Base-by-base conservation (phyloP, 352 stramenopile species). In the Pythium phragmiticola region DNA sequence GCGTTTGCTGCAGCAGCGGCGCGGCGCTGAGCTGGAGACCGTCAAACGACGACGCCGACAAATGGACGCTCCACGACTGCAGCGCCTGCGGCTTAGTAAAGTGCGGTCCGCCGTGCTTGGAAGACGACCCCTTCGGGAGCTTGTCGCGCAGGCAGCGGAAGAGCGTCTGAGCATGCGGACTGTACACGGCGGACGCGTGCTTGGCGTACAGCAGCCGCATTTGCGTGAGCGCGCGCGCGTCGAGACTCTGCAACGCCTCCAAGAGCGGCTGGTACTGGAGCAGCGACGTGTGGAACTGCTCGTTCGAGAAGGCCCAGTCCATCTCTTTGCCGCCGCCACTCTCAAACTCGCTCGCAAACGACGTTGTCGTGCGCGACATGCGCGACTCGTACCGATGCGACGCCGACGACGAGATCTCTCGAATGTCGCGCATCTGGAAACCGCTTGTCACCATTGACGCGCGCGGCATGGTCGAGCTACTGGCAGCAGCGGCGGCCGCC, bases 301-400 rank as follows among this genome's bases (percentile, higher is more conserved):
- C 77, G 46, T 82, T 89, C 7, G 69, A 76, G 64, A 92, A 87
- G 6, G 58, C 66, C 80, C 80, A 92, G 53, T 92, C 79, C 70
- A 89, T 80, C 14, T 91, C 65, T 36, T 54, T 69, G 30, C 59
- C 68, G 28, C 55, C 57, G 2, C 69, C 65, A 2, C 69, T 62
- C 17, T 68, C 70, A 17, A 52, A 51, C 54, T 81, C 60, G 36
- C 61, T 68, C 26, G 53, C 70, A 45, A 76, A 79, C 16, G 76
- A 80, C 26, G 72, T 76, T 48, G 75, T 65, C 7, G 73, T 63
- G 41, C 75, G 73, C 28, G 72, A 71, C 51, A 75, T 62, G 0
- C 72, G 63, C 3, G 72, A 77, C n/a, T 60, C 51, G 33, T 63
- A 42, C 19, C 50, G 48, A 23, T 50, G 42, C 28, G 45, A 65